Percentiles rank a stretch among this genome's conserved stretches.
phyloP scores from a whole-genome alignment of 495 filamentous ascomycete genomes.

The Diplogelasinospora grovesii region DNA sequence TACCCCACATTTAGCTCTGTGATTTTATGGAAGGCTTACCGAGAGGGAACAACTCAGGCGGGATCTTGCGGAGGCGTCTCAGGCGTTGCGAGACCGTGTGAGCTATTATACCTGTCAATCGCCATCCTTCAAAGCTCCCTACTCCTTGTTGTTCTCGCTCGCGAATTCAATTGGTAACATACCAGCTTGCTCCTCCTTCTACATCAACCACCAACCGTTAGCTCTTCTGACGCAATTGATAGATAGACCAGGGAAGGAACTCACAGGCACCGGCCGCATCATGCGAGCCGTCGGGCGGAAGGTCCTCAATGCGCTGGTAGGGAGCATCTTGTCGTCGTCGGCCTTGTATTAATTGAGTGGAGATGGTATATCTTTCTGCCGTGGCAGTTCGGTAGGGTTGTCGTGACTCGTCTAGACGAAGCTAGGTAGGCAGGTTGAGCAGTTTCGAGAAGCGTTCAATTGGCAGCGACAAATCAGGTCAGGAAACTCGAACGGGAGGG shows the following conservation, averaged over 20 bases:
- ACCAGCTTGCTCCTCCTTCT: constrained; percentile 85
- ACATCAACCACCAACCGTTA: constrained; percentile 26
- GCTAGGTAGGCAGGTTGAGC: too few relatives aligned
- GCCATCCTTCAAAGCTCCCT: constrained; percentile 16
- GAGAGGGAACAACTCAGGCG: constrained; percentile 90
- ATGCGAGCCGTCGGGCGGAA: constrained; percentile 55
- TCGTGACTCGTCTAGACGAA: too few relatives aligned
- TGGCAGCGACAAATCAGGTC: too few relatives aligned
- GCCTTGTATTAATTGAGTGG: constrained; percentile 27
- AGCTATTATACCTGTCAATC: constrained; percentile 44
- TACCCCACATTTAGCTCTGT: background rate
- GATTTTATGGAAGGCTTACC: constrained; percentile 52
- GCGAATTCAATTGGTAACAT: constrained; percentile 39
- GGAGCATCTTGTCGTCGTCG: constrained; percentile 59
- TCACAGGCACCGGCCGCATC: constrained; percentile 76
- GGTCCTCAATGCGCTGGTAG: constrained; percentile 50
- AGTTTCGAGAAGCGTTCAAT: too few relatives aligned
- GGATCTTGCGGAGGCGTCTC: constrained; percentile 76
- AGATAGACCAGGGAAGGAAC: constrained; percentile 25
- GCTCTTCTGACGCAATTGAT: constrained; percentile 19
- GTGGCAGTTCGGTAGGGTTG: too few relatives aligned
- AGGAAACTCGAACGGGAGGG: too few relatives aligned
- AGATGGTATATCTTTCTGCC: too few relatives aligned
- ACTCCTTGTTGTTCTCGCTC: too few relatives aligned
- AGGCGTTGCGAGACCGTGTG: constrained; percentile 97